These are phyloP conservation scores for Nepenthes alata DNA, from an alignment of 179 eudicot genomes.

Conservation along the genomic window DNA sequence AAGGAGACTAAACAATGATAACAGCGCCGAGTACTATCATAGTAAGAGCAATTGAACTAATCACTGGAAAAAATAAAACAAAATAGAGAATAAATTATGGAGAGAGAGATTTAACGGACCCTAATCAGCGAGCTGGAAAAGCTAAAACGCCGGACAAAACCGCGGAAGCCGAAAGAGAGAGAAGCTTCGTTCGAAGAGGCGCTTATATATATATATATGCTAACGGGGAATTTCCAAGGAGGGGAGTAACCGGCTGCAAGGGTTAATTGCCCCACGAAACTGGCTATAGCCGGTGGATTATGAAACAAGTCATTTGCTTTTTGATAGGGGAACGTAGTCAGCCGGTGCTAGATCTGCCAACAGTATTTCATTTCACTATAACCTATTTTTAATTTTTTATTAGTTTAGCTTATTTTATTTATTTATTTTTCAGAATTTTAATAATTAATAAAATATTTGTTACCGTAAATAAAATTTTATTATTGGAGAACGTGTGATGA, in stretches of 20 bases:
- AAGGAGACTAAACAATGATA: not conserved
- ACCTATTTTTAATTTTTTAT: too few relatives aligned
- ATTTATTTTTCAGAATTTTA: too few relatives aligned
- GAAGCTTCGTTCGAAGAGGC: slow-evolving; percentile 6
- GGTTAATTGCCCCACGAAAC: slow-evolving; percentile 17
- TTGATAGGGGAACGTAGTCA: not conserved
- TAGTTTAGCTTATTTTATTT: too few relatives aligned
- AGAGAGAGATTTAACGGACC: slow-evolving; percentile 12
- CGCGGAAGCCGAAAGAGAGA: slow-evolving; percentile 14
- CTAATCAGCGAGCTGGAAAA: slow-evolving; percentile 17
- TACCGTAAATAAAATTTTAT: too few relatives aligned
- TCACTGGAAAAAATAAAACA: not conserved
- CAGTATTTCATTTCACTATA: too few relatives aligned
- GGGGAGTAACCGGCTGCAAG: slow-evolving; percentile 23
- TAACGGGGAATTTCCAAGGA: slow-evolving; percentile 17
- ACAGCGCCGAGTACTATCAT: not conserved
- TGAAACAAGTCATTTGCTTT: not conserved
- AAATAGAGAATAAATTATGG: slow-evolving; percentile 1
- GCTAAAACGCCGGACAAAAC: slow-evolving; percentile 9
- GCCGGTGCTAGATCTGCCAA: not conserved
- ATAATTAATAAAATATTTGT: too few relatives aligned
- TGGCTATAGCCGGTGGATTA: slow-evolving; percentile 23
- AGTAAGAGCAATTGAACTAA: slow-evolving; percentile 3
- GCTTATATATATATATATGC: slow-evolving; percentile 25
- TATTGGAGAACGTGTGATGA: too few relatives aligned